phyloP scores from a whole-genome alignment of 2,329 filamentous ascomycete genomes.

The Alternaria brassicae region DNA sequence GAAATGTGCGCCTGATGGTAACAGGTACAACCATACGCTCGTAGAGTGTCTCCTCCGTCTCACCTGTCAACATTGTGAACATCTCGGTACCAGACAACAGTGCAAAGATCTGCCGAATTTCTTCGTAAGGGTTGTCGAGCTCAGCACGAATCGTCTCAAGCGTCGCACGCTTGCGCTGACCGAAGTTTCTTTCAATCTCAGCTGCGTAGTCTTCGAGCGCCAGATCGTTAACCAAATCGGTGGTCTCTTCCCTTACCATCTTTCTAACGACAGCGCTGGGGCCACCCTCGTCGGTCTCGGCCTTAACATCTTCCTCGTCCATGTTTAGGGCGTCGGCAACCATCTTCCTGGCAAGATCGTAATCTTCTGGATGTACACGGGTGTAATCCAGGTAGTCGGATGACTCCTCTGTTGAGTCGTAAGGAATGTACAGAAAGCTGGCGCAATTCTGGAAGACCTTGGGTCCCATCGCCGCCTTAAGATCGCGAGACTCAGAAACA shows the following conservation, averaged over 20 bases:
- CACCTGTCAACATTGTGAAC: conserved; percentile 96
- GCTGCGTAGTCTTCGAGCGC: conserved; percentile 97
- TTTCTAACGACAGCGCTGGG: conserved; percentile 90
- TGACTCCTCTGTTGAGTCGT: conserved; percentile 78
- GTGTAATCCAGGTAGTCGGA: conserved; percentile 96
- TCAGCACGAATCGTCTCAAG: conserved; percentile 96
- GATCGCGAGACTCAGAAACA: conserved; percentile 68
- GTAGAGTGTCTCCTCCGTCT: conserved; percentile 81
- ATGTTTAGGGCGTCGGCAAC: conserved; percentile 94
- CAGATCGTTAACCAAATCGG: conserved; percentile 94
- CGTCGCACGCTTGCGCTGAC: conserved; percentile 92
- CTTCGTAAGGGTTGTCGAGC: conserved; percentile 90
- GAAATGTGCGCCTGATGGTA: conserved; percentile 84
- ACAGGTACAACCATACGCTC: conserved; percentile 94
- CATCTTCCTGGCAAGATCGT: conserved; percentile 97
- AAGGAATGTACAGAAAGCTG: conserved; percentile 91
- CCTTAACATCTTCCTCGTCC: conserved; percentile 97
- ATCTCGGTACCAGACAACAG: conserved; percentile 76
- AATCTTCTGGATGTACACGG: conserved; percentile 96
- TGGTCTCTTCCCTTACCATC: conserved; percentile 91
- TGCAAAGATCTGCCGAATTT: conserved; percentile 82
- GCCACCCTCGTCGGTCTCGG: conserved; percentile 88
- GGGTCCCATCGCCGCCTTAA: conserved; percentile 69
- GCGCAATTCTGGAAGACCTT: conserved; percentile 97
- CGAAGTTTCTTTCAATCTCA: conserved; percentile 90